Evolutionary conservation across 2,329 filamentous ascomycete genomes (phyloP).

Genomic region (Colletotrichum sp.): DNA sequence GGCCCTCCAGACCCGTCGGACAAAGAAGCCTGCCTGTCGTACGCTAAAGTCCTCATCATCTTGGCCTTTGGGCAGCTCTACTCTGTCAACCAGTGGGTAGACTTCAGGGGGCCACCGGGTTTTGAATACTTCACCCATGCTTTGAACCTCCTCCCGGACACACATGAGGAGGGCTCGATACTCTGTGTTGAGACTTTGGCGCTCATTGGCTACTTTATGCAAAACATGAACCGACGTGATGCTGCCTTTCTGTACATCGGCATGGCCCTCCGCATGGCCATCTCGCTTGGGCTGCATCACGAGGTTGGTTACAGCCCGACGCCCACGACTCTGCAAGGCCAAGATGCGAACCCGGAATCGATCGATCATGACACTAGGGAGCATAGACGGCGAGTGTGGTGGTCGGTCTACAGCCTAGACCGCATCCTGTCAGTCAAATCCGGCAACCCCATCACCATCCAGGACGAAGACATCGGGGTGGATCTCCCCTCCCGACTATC

Average conservation of each 20-base stretch:
- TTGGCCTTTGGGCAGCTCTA: slow-evolving; percentile 62
- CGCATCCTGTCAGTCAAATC: slow-evolving; percentile 36
- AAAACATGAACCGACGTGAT: slow-evolving; percentile 60
- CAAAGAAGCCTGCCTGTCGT: slow-evolving; percentile 51
- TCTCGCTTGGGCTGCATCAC: slow-evolving; percentile 61
- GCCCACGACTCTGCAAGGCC: neutral
- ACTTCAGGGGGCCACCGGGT: slow-evolving; percentile 56
- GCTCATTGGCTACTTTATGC: slow-evolving; percentile 61
- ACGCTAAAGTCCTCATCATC: slow-evolving; percentile 57
- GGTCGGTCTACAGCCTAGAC: slow-evolving; percentile 38
- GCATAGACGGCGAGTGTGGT: slow-evolving; percentile 46
- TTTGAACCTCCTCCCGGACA: slow-evolving; percentile 56
- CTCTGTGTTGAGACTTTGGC: slow-evolving; percentile 60
- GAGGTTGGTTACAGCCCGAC: slow-evolving; percentile 39
- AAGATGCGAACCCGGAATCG: neutral
- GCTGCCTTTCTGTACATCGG: slow-evolving; percentile 61
- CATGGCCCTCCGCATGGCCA: slow-evolving; percentile 60
- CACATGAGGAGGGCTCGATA: slow-evolving; percentile 59
- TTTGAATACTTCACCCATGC: slow-evolving; percentile 61
- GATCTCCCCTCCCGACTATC: slow-evolving; percentile 33
- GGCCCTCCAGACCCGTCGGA: slow-evolving; percentile 45
- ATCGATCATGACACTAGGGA: slow-evolving; percentile 35
- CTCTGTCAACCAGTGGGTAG: slow-evolving; percentile 61
- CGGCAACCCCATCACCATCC: slow-evolving; percentile 33
- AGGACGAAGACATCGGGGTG: slow-evolving; percentile 37